phyloP scores from a whole-genome alignment of 768 basidiomycete genomes.

The Clavulina sp. region DNA sequence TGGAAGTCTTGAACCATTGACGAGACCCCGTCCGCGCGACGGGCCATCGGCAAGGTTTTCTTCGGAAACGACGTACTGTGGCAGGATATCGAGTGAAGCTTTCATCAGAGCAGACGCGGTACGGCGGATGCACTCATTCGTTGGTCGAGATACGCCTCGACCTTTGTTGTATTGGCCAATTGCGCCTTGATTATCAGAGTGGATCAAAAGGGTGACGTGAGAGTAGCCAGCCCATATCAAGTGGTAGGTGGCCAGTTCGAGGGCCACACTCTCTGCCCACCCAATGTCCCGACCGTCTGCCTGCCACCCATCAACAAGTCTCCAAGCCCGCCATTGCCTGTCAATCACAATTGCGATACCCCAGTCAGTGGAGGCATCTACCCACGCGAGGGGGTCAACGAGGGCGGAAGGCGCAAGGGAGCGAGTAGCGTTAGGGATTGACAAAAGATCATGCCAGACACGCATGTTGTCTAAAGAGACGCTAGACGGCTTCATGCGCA shows the following conservation, averaged over 20 bases:
- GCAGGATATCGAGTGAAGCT: not conserved
- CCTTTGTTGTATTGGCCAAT: not conserved
- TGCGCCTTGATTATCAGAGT: slow-evolving; percentile 3
- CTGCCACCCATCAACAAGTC: not conserved
- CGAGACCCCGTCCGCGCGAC: not conserved
- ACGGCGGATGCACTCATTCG: slow-evolving; percentile 1
- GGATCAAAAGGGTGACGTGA: not conserved
- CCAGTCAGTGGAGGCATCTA: not conserved
- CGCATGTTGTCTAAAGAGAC: not conserved
- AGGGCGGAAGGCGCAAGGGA: not conserved
- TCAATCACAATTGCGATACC: slow-evolving; percentile 12
- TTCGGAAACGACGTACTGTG: not conserved
- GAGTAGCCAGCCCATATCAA: not conserved
- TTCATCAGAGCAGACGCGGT: not conserved
- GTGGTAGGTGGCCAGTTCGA: not conserved
- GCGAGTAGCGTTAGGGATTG: not conserved
- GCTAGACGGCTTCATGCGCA: no score
- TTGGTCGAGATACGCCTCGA: not conserved
- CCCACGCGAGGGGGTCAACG: not conserved
- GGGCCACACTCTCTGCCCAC: slow-evolving; percentile 2
- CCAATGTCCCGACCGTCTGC: not conserved
- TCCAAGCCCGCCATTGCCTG: slow-evolving; percentile 9
- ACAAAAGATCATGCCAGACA: not conserved
- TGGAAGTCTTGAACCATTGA: not conserved
- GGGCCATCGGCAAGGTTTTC: not conserved